Conservation (phyloP, 2,329 filamentous ascomycete genomes). For the Arthrobotrys conoides region DNA sequence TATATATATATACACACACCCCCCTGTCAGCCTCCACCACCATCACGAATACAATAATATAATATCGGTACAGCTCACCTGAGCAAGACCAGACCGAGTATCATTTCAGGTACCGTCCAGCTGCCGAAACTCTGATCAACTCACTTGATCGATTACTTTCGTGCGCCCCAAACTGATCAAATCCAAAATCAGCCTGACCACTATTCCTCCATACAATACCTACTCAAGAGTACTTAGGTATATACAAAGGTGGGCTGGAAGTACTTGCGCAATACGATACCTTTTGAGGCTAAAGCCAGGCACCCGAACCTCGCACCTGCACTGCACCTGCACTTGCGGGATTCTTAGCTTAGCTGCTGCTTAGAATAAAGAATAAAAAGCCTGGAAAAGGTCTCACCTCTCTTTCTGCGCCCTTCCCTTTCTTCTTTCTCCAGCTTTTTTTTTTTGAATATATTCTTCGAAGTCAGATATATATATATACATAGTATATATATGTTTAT, state of each 20-base stretch:
- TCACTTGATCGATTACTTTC: constrained; percentile 43
- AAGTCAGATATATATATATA: too few relatives aligned
- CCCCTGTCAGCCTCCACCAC: constrained; percentile 9
- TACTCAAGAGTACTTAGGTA: too few relatives aligned
- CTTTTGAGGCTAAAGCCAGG: constrained; percentile 15
- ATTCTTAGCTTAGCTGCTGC: not conserved
- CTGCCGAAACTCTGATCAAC: constrained; percentile 44
- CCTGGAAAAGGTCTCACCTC: not conserved
- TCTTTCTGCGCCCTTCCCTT: too few relatives aligned
- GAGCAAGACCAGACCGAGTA: constrained; percentile 33
- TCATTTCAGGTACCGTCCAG: constrained; percentile 56
- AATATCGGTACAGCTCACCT: constrained; percentile 15
- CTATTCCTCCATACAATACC: not conserved
- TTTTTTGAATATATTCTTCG: too few relatives aligned
- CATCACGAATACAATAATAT: not conserved
- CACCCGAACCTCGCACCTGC: not conserved
- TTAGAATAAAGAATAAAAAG: constrained; percentile 34
- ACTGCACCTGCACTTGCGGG: not conserved
- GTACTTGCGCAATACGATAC: constrained; percentile 16
- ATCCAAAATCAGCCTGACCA: constrained; percentile 19
- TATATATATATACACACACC: not conserved
- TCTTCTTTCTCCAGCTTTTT: not conserved
- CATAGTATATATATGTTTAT: too few relatives aligned
- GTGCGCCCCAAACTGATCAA: not conserved
- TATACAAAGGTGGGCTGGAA: too few relatives aligned